Evolutionary conservation across 805 yeast species (phyloP), one percentile per base, ranked within the genome.

Genomic region (Lachancea quebecensis): DNA sequence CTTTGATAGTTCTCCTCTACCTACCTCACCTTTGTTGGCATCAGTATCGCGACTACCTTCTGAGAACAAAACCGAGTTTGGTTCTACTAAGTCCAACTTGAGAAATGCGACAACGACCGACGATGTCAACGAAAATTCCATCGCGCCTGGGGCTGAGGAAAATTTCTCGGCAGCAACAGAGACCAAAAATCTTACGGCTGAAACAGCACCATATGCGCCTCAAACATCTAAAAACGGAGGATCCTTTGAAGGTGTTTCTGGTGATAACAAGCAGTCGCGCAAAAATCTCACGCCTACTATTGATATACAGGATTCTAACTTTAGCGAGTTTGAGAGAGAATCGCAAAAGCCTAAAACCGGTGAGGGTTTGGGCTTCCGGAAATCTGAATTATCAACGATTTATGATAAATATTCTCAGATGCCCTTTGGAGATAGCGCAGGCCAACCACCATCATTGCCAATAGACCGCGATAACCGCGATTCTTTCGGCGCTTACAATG

Each of bases 401-500:
- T 57, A 55, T 34, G 56, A 54, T 44, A 44, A 44, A 32, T 44
- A 44, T 27, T 34, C 47, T 17, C 43, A 44, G 17, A 33, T 35
- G 16, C 47, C 47, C 10, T 44, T 39, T 30, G 47, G 47, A 3
- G 21, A 30, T 8, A 25, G 35, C 2, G 47, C n/a, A 12, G 21
- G 17, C 5, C 27, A 12, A n/a, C 27, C 16, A 10, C 43, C 43
- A 9, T 32, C 30, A 2, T 17, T 21, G 18, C 18, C n/a, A 2
- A 14, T 33, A 6, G 43, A 31, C 11, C 51, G 49, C 9, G 42
- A 54, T 7, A 48, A 54, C 31, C 45, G 40, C 16, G 42, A 44
- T 18, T 34, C 48, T 21, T 53, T 48, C 18, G 58, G 56, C 38
- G 59, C 64, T 10, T 57, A 62, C 42, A 55, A 57, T 32, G 56